A percentile compares a stretch with the other conserved stretches of the same genome.
phyloP scores from a whole-genome alignment of 2,329 filamentous ascomycete species.

The Curvularia lunata region DNA sequence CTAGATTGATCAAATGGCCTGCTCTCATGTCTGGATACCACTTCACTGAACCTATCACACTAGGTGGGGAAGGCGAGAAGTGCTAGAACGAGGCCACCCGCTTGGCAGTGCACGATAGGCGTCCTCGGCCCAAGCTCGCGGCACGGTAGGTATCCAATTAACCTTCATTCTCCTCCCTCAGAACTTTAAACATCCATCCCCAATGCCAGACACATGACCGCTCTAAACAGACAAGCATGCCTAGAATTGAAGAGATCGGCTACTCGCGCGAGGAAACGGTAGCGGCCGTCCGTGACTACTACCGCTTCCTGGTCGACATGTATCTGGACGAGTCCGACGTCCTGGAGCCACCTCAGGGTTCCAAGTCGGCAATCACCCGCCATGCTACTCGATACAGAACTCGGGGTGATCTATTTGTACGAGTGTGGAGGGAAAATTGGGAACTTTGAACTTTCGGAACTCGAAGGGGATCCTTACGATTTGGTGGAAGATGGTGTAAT shows the following conservation, averaged over 20 bases:
- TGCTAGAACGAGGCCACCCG: not conserved
- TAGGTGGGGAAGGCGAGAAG: not conserved
- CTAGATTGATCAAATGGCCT: not conserved
- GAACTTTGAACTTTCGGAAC: no score
- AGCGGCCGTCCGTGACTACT: no score
- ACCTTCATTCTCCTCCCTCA: not conserved
- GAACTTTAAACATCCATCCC: not conserved
- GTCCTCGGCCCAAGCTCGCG: not conserved
- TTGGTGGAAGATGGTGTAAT: no score
- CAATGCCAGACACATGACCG: not conserved
- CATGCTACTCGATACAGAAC: no score
- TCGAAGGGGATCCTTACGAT: no score
- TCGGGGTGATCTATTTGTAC: no score
- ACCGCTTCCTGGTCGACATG: no score
- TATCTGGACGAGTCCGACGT: no score
- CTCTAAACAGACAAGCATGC: not conserved
- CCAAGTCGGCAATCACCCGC: no score
- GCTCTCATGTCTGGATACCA: not conserved
- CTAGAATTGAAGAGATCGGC: not conserved
- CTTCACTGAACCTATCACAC: not conserved
- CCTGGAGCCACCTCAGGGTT: no score
- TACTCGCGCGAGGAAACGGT: not conserved
- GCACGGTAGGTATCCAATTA: not conserved
- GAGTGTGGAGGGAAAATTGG: no score
- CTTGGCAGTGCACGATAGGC: not conserved